Evolutionary conservation across 2,329 filamentous ascomycete species (phyloP), one percentile per base, ranked within the genome.

Genomic region (Penicillium hordei): DNA sequence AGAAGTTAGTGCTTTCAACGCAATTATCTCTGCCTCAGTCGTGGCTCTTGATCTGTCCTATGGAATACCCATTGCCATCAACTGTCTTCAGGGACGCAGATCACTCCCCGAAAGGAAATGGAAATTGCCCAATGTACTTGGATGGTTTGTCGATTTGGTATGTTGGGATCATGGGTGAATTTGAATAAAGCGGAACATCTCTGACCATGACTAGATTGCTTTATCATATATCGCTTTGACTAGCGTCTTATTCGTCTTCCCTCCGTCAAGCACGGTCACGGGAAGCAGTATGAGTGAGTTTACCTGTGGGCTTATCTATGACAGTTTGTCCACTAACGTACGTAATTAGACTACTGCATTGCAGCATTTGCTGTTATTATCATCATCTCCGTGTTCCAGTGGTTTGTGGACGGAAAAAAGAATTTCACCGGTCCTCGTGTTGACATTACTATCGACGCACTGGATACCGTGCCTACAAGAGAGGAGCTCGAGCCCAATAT

Each of bases 221-320:
- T 79, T 91, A 40, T 77, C 78, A 0, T 91, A 88, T 74, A 84
- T 87, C 0, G 75, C 85, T 13, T 70, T 91, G 15, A 91, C 88
- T 0, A 90, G 87, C 0, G 86, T 91, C 0, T 76, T 91, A 1
- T 91, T 91, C 70, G 79, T 91, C 4, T 90, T 91, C 71, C 89
- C 89, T 1, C 88, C 89, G 0, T 81, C 81, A 12, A 69, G 85
- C 1, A 86, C 86, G 0, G 86, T 89, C 1, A 85, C 84, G 0
- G 79, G 81, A 0, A 83, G 76, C 60, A 90, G 84, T 73, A 91
- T 91, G 89, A 91, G 82, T 81, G 75, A 67, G 78, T 73, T 50
- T 2, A 5, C 9, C n/a, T 34, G 6, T n/a, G 4, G 5, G 13
- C 6, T 9, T 27, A n/a, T 19, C 21, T 17, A 38, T 9, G 15